Conservation (phyloP, 139 green algal species). For the Pseudopediastrum boryanum region DNA sequence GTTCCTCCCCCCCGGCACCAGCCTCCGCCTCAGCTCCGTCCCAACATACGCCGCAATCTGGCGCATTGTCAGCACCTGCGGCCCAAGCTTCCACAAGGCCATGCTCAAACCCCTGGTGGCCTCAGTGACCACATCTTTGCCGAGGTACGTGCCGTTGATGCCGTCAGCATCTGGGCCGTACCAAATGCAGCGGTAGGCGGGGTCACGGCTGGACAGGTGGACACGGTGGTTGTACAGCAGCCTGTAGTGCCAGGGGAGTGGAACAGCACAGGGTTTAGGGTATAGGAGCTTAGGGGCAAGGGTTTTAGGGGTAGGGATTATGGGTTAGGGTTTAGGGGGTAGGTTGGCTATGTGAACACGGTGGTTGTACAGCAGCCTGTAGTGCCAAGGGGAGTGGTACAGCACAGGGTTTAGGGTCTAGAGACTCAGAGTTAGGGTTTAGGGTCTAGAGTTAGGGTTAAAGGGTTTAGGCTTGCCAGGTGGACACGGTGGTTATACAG, state of each 20-base stretch:
- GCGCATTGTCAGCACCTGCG: slow-evolving; percentile 19
- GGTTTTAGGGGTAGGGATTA: no score
- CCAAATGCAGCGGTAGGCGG: slow-evolving; percentile 54
- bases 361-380: no score
- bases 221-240: slow-evolving; percentile 43
- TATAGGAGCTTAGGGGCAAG: no score
- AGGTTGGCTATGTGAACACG: no score
- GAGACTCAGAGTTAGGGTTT: no score
- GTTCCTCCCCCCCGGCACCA: slow-evolving; percentile 15
- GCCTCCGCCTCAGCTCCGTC: slow-evolving; percentile 31
- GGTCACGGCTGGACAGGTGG: slow-evolving; percentile 36
- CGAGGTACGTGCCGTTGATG: slow-evolving; percentile 56
- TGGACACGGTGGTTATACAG: slow-evolving; percentile 45
- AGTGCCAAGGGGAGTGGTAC: no score
- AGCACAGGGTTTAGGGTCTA: no score
- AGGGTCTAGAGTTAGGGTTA: no score
- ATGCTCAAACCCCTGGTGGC: slow-evolving; percentile 42
- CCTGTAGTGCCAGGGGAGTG: no score
- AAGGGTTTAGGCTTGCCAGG: slow-evolving; percentile 26
- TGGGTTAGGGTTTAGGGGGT: no score
- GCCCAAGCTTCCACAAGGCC: slow-evolving; percentile 32
- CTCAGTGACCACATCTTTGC: slow-evolving; percentile 60
- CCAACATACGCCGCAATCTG: slow-evolving; percentile 30
- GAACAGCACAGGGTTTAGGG: no score
- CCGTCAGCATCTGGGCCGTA: slow-evolving; percentile 49